Evolutionary conservation across 2,329 filamentous ascomycete genomes (phyloP).

Genomic region (Sporothrix euskadiensis): DNA sequence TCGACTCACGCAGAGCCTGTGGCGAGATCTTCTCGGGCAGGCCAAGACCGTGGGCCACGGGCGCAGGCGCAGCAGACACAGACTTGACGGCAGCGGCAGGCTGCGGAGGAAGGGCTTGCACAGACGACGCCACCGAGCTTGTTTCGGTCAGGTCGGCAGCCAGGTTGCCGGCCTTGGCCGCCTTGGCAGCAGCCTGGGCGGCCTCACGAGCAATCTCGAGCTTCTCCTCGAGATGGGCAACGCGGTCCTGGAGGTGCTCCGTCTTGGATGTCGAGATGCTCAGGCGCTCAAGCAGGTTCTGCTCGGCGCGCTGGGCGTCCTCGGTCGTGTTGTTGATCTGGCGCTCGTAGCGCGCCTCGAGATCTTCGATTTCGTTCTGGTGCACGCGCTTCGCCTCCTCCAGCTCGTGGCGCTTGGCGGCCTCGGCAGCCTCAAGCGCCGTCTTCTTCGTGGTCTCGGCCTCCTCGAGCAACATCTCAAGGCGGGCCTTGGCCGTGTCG

Average conservation of each 20-base stretch:
- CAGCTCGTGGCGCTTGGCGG: slow-evolving; percentile 48
- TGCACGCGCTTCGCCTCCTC: slow-evolving; percentile 58
- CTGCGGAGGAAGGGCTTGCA: slow-evolving; percentile 34
- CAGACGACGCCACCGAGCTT: not conserved
- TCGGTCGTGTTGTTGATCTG: slow-evolving; percentile 73
- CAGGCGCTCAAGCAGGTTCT: slow-evolving; percentile 77
- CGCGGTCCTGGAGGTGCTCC: slow-evolving; percentile 81
- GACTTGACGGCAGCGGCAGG: slow-evolving; percentile 40
- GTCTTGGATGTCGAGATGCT: slow-evolving; percentile 81
- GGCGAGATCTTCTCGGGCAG: slow-evolving; percentile 86
- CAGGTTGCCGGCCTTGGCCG: slow-evolving; percentile 53
- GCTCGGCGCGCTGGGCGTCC: slow-evolving; percentile 77
- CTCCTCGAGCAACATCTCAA: slow-evolving; percentile 83
- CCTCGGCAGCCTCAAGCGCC: slow-evolving; percentile 23
- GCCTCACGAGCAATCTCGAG: slow-evolving; percentile 87
- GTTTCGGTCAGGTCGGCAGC: slow-evolving; percentile 38
- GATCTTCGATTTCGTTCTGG: slow-evolving; percentile 69
- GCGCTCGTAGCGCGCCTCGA: slow-evolving; percentile 73
- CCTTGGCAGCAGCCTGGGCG: slow-evolving; percentile 77
- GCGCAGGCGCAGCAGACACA: slow-evolving; percentile 34
- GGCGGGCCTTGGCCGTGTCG: slow-evolving; percentile 76
- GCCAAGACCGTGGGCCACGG: slow-evolving; percentile 45
- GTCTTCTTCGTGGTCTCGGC: slow-evolving; percentile 63
- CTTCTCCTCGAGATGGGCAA: slow-evolving; percentile 83
- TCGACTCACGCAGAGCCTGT: slow-evolving; percentile 91